A percentile compares a stretch with the other conserved stretches of the same genome.
Evolutionary conservation across 192 early-diverging fungal genomes (phyloP).

Genomic region (Entomortierella chlamydospora): DNA sequence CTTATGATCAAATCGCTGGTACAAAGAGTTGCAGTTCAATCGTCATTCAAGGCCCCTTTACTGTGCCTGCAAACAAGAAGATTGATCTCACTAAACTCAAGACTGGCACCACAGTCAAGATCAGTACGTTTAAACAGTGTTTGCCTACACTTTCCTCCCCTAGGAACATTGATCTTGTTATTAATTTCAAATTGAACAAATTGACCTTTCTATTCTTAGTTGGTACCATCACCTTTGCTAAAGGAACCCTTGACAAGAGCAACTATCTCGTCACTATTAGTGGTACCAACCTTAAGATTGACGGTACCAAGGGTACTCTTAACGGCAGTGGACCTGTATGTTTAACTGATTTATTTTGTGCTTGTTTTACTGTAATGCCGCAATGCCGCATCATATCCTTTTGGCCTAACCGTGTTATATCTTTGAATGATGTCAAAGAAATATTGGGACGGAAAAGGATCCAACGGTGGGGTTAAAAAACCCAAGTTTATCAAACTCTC

Average conservation of each 20-base stretch:
- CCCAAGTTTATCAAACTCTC: slow-evolving; percentile 50
- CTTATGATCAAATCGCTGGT: slow-evolving; percentile 32
- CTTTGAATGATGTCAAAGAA: slow-evolving; percentile 10
- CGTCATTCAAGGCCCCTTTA: slow-evolving; percentile 54
- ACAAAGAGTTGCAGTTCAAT: slow-evolving; percentile 30
- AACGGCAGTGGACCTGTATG: slow-evolving; percentile 56
- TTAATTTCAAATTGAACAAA: too few relatives aligned
- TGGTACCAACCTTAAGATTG: slow-evolving; percentile 49
- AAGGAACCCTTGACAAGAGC: slow-evolving; percentile 26
- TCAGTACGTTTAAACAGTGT: slow-evolving; percentile 15
- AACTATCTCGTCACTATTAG: slow-evolving; percentile 49
- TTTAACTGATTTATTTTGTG: slow-evolving; percentile 6
- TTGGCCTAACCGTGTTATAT: too few relatives aligned
- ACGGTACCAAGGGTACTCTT: slow-evolving; percentile 45
- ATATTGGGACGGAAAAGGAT: slow-evolving; percentile 61
- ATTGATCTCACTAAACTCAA: slow-evolving; percentile 55
- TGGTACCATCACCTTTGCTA: slow-evolving; percentile 51
- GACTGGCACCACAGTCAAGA: slow-evolving; percentile 45
- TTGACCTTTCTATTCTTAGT: slow-evolving; percentile 11
- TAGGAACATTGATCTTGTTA: not conserved
- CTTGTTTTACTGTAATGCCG: slow-evolving; percentile 16
- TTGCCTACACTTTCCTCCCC: slow-evolving; percentile 8
- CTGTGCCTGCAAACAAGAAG: slow-evolving; percentile 51
- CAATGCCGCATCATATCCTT: too few relatives aligned
- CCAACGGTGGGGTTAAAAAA: slow-evolving; percentile 55